Percentiles rank a stretch among this genome's conserved stretches.
These are phyloP conservation scores for Ganoderma lucidum DNA, from an alignment of 1,284 basidiomycete genomes.

Conservation along the genomic window DNA sequence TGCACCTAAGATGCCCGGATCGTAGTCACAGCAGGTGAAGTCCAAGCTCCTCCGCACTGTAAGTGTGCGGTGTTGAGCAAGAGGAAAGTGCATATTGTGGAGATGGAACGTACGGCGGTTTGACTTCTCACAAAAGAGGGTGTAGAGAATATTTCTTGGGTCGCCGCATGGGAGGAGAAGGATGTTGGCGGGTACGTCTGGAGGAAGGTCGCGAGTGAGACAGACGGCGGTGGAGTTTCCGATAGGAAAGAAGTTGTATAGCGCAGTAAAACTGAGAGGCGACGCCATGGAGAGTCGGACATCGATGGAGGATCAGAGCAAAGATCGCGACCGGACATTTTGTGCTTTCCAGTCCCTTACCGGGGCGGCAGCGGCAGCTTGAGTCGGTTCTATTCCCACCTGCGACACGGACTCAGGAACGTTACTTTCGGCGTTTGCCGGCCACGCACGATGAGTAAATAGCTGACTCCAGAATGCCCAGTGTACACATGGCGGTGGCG, in stretches of 20 bases:
- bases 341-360: too few species aligned
- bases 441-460: too few species aligned
- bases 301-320: not conserved
- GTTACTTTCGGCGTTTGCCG: too few species aligned
- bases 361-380: too few species aligned
- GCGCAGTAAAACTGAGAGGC: constrained; percentile 48
- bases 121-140: constrained; percentile 39
- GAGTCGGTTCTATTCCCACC: too few species aligned
- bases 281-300: constrained; percentile 41
- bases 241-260: constrained; percentile 59
- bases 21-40: constrained; percentile 67
- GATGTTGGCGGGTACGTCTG: constrained; percentile 53
- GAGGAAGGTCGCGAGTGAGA: constrained; percentile 55
- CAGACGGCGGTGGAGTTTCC: constrained; percentile 63
- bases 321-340: not conserved
- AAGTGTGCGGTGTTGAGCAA: not conserved
- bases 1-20: constrained; percentile 64
- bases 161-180: constrained; percentile 67
- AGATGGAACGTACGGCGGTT: constrained; percentile 25
- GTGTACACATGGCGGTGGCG: too few species aligned
- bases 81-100: constrained; percentile 7
- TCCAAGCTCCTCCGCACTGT: constrained; percentile 52
- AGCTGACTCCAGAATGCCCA: too few species aligned
- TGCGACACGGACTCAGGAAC: too few species aligned
- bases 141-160: constrained; percentile 62